Evolutionary conservation across 352 stramenopile genomes (phyloP).

Genomic region (Phytophthora multivora): DNA sequence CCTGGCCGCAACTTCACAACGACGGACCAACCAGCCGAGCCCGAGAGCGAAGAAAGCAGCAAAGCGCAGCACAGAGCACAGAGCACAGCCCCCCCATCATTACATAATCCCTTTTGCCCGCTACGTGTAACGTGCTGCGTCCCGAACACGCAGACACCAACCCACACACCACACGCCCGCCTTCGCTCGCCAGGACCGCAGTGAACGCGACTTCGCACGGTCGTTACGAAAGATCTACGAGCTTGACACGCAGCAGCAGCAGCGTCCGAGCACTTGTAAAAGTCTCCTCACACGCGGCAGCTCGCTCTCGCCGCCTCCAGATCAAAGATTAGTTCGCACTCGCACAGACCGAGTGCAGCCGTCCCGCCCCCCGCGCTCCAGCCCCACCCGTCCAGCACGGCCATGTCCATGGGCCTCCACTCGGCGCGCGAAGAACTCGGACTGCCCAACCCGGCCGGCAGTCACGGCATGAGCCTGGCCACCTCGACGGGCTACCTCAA

Average conservation of each 20-base stretch:
- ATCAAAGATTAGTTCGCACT: constrained; percentile 41
- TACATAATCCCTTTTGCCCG: constrained; percentile 81
- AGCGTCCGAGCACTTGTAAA: not conserved
- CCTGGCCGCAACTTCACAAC: constrained; percentile 30
- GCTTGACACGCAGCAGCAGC: constrained; percentile 19
- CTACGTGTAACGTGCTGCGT: constrained; percentile 42
- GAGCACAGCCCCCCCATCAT: constrained; percentile 48
- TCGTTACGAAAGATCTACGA: constrained; percentile 20
- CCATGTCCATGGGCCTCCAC: constrained; percentile 77
- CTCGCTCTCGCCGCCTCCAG: constrained; percentile 6
- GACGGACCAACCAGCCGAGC: constrained; percentile 24
- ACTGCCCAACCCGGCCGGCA: constrained; percentile 52
- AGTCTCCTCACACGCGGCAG: constrained; percentile 12
- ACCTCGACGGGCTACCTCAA: constrained; percentile 40
- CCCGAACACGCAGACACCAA: constrained; percentile 19
- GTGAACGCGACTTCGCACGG: constrained; percentile 5
- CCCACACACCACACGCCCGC: constrained; percentile 4
- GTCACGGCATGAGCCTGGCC: constrained; percentile 40
- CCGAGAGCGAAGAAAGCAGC: constrained; percentile 2
- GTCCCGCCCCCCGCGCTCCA: constrained; percentile 19
- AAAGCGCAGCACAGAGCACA: constrained; percentile 31
- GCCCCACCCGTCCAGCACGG: constrained; percentile 20
- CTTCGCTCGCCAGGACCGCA: constrained; percentile 4
- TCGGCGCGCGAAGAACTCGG: constrained; percentile 73
- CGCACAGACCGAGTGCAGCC: constrained; percentile 37